Evolutionary conservation across 2,329 filamentous ascomycete genomes (phyloP).

Genomic region (Botrytis deweyae): DNA sequence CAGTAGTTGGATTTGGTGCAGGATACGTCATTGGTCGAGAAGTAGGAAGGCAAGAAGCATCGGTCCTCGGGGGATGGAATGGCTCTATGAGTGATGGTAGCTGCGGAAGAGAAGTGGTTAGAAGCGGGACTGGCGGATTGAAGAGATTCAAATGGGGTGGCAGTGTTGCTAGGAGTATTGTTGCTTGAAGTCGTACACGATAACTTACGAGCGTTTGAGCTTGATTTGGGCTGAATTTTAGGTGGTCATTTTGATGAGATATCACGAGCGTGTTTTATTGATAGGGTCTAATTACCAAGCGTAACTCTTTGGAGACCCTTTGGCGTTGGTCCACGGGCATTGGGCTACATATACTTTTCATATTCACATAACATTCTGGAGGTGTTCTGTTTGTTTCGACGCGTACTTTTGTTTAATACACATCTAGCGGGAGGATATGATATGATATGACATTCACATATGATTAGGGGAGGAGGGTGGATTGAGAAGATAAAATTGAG

Average conservation of each 20-base stretch:
- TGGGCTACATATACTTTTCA: not conserved
- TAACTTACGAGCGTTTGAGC: not conserved
- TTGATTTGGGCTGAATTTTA: not conserved
- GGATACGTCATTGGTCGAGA: constrained; percentile 68
- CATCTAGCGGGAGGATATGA: not conserved
- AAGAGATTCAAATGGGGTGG: constrained; percentile 38
- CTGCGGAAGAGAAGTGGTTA: constrained; percentile 35
- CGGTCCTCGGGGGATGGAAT: constrained; percentile 34
- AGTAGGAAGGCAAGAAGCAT: constrained; percentile 58
- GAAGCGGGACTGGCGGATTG: constrained; percentile 30
- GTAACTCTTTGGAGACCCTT: not conserved
- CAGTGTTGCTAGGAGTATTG: constrained; percentile 32
- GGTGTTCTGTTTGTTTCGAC: not conserved
- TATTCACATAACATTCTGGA: not conserved
- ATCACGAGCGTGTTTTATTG: not conserved
- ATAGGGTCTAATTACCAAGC: not conserved
- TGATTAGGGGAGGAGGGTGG: not conserved
- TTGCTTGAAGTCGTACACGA: constrained; percentile 28
- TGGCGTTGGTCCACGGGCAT: not conserved
- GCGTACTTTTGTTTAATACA: not conserved
- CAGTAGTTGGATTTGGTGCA: constrained; percentile 67
- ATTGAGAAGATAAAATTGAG: not conserved
- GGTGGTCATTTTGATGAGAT: not conserved
- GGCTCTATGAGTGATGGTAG: constrained; percentile 27
- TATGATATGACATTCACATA: not conserved